Evolutionary conservation across 495 filamentous ascomycete species (phyloP).

Genomic region (Tuber magnatum): DNA sequence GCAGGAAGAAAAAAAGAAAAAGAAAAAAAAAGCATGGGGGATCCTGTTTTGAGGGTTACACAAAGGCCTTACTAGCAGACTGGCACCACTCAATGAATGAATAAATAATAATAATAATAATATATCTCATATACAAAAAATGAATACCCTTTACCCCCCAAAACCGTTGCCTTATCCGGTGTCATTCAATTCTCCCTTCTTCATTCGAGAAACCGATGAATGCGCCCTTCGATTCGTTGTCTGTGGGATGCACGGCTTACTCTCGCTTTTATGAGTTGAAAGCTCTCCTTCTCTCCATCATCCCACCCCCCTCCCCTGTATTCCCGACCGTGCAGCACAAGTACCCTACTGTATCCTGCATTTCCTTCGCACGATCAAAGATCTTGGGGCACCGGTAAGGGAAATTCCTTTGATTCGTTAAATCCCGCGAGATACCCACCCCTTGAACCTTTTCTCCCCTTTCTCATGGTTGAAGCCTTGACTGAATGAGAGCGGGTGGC

Average conservation of each 20-base stretch:
- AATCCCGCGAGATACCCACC: not conserved
- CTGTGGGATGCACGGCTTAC: not conserved
- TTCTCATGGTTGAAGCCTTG: not conserved
- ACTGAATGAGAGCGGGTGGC: not conserved
- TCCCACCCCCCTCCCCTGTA: not conserved
- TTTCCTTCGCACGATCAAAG: not conserved
- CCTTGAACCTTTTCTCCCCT: not conserved
- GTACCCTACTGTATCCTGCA: not conserved
- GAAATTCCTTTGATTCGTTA: not conserved
- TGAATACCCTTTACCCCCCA: not conserved
- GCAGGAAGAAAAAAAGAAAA: too few relatives aligned
- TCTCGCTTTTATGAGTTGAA: not conserved
- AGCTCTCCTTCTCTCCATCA: not conserved
- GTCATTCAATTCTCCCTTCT: not conserved
- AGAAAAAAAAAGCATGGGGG: not conserved
- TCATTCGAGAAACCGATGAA: not conserved
- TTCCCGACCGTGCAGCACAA: not conserved
- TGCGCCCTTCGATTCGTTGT: not conserved
- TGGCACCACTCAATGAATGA: not conserved
- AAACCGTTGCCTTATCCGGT: not conserved
- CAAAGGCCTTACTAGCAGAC: not conserved
- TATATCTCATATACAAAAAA: too few relatives aligned
- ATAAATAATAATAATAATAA: not conserved
- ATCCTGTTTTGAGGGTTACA: slow-evolving; percentile 1
- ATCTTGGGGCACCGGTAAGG: not conserved